Evolutionary conservation across 2,329 filamentous ascomycete species (phyloP).

Genomic region (Pestalotiopsis sp.): DNA sequence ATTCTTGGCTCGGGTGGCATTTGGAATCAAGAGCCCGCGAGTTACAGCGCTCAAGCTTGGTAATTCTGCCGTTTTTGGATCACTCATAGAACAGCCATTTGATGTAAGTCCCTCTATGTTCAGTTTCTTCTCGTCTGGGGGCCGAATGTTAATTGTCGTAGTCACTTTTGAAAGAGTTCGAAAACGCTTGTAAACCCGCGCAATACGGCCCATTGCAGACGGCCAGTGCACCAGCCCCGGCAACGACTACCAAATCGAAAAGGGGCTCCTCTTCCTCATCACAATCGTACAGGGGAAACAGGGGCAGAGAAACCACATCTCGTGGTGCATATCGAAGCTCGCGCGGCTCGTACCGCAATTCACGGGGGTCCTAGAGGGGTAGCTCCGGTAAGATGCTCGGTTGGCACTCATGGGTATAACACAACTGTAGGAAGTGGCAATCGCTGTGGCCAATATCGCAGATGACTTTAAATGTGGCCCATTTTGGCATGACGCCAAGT

Average conservation of each 20-base stretch:
- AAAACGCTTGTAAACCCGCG: neutral
- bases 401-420: no score
- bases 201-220: neutral
- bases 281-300: neutral
- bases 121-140: slow-evolving; percentile 9
- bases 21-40: slow-evolving; percentile 62
- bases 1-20: slow-evolving; percentile 60
- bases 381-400: no score
- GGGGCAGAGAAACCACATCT: neutral
- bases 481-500: no score
- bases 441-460: no score
- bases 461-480: no score
- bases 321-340: neutral
- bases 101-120: slow-evolving; percentile 34
- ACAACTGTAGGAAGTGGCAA: no score
- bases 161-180: slow-evolving; percentile 19
- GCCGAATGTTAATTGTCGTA: slow-evolving; percentile 7
- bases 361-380: neutral
- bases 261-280: neutral
- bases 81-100: slow-evolving; percentile 57
- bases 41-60: slow-evolving; percentile 50
- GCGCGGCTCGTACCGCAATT: neutral
- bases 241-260: neutral
- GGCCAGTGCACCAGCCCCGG: neutral
- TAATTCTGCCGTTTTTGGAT: slow-evolving; percentile 48